Evolutionary conservation across 1,284 basidiomycete species (phyloP).

Genomic region (Mycena citricolor): DNA sequence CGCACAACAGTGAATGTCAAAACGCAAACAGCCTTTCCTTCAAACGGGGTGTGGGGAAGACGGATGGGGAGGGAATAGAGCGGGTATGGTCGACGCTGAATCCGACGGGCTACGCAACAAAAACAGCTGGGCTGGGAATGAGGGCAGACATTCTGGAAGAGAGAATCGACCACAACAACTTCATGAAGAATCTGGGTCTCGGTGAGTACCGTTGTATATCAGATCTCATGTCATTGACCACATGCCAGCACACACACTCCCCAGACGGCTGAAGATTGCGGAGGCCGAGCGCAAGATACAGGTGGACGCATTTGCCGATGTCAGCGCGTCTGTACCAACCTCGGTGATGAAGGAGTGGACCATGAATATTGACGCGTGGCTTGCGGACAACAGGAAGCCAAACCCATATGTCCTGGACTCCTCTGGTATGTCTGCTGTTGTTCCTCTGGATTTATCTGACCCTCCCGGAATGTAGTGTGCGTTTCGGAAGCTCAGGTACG

Average conservation of each 20-base stretch:
- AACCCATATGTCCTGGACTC: slow-evolving; percentile 8
- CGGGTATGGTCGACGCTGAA: slow-evolving; percentile 27
- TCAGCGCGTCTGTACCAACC: not conserved
- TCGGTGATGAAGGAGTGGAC: slow-evolving; percentile 7
- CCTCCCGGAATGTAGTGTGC: not conserved
- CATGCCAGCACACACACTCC: slow-evolving; percentile 5
- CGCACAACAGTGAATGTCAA: slow-evolving; percentile 26
- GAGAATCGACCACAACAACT: slow-evolving; percentile 23
- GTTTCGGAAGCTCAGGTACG: slow-evolving; percentile 1
- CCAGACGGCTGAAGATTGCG: slow-evolving; percentile 4
- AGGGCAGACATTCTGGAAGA: slow-evolving; percentile 28
- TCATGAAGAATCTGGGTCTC: slow-evolving; percentile 20
- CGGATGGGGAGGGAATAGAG: slow-evolving; percentile 31
- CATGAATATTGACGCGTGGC: slow-evolving; percentile 3
- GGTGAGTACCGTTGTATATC: slow-evolving; percentile 9
- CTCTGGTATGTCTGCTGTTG: no score
- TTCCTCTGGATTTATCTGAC: no score
- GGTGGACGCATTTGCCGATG: slow-evolving; percentile 4
- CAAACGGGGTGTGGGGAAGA: slow-evolving; percentile 25
- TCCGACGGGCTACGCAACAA: slow-evolving; percentile 24
- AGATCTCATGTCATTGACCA: not conserved
- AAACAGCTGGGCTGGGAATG: slow-evolving; percentile 28
- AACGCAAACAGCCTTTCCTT: slow-evolving; percentile 23
- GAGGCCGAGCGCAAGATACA: slow-evolving; percentile 4
- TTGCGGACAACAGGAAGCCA: not conserved